phyloP scores from a whole-genome alignment of 352 stramenopile species.

The Lagenidium giganteum region DNA sequence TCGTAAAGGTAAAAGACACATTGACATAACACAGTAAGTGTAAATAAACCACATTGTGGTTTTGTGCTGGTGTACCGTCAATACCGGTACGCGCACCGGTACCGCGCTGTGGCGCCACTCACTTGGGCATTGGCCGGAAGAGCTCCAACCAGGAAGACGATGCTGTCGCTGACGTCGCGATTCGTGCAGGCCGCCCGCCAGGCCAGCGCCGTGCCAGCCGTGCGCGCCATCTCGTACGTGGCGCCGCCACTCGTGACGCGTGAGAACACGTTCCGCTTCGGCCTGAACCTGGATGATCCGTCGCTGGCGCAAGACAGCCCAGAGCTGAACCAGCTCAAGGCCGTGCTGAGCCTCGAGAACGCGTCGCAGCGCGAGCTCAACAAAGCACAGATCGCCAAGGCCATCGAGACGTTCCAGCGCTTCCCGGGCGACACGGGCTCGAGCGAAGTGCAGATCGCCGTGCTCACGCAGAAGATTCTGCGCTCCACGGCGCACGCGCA shows the following conservation, averaged over 20 bases:
- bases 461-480: conserved; percentile 85
- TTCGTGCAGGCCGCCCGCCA: no score
- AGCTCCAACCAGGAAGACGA: no score
- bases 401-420: conserved; percentile 82
- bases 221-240: conserved; percentile 53
- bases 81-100: no score
- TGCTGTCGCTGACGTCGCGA: conserved; percentile 1
- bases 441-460: conserved; percentile 81
- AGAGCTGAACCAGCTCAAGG: conserved; percentile 52
- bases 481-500: conserved; percentile 70
- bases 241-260: conserved; percentile 49
- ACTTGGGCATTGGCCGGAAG: no score
- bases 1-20: no score
- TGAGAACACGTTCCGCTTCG: conserved; percentile 58
- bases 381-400: conserved; percentile 70
- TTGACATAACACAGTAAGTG: no score
- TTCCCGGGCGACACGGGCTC: conserved; percentile 84
- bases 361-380: conserved; percentile 82
- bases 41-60: no score
- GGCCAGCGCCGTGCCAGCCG: conserved; percentile 1
- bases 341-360: conserved; percentile 71
- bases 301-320: conserved; percentile 26
- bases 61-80: no score
- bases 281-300: conserved; percentile 45
- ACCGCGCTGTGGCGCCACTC: no score